phyloP scores from a whole-genome alignment of 176 grass and related monocot species.

The Eleusine indica region DNA sequence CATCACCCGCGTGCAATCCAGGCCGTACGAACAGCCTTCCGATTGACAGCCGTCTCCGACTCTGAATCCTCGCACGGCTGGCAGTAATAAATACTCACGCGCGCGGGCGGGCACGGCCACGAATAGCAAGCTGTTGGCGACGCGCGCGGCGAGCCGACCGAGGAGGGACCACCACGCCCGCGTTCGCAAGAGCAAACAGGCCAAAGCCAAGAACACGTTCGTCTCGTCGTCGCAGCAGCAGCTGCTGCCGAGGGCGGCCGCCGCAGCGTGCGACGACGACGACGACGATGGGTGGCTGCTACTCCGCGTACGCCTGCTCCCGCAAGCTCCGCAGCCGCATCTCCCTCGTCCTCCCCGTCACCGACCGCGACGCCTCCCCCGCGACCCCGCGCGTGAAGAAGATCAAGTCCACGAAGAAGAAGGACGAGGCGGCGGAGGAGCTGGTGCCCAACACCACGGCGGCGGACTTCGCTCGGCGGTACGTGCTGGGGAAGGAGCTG shows the following conservation, averaged over 20 bases:
- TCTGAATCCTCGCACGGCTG: background rate
- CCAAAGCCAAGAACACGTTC: too few relatives aligned
- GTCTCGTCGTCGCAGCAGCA: background rate
- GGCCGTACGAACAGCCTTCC: too few relatives aligned
- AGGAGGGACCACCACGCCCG: background rate
- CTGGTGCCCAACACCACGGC: conserved; percentile 29
- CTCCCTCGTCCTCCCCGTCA: conserved; percentile 55
- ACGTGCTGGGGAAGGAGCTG: conserved; percentile 58
- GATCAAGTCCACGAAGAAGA: too few relatives aligned
- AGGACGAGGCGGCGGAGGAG: background rate
- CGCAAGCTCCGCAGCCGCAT: conserved; percentile 45
- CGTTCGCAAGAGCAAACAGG: too few relatives aligned
- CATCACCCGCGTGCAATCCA: too few relatives aligned
- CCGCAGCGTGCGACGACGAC: background rate
- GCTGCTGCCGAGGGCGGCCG: background rate
- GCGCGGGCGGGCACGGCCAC: background rate
- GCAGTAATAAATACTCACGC: background rate
- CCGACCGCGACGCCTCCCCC: conserved; percentile 20
- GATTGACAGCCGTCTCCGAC: too few relatives aligned
- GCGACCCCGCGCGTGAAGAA: background rate
- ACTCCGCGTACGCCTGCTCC: conserved; percentile 51
- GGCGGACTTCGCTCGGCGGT: conserved; percentile 48
- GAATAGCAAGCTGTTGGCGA: background rate
- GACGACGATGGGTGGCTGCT: conserved; percentile 51
- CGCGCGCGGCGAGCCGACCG: conserved; percentile 34